A percentile compares a stretch with the other conserved stretches of the same genome.
Conservation (phyloP, 352 stramenopile species). For the Pythium rishiriense region DNA sequence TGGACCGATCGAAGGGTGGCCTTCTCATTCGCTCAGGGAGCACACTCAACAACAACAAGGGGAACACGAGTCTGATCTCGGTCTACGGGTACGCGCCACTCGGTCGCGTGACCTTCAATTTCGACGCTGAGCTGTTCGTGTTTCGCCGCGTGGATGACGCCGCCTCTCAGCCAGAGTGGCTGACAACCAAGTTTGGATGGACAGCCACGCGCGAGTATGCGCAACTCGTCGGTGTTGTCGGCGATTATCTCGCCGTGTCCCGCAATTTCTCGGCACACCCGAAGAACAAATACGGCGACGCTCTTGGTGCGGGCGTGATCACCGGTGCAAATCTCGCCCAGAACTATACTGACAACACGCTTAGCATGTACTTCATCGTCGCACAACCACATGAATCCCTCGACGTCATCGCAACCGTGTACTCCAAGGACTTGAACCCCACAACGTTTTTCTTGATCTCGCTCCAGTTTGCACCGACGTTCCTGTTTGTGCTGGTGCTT, state of each 20-base stretch:
- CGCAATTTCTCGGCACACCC: conserved; percentile 58
- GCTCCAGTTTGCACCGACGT: conserved; percentile 51
- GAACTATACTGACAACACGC: conserved; percentile 52
- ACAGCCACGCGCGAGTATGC: conserved; percentile 61
- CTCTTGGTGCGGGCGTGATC: conserved; percentile 51
- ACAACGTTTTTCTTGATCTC: conserved; percentile 55
- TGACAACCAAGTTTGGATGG: conserved; percentile 64
- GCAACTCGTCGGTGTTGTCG: conserved; percentile 54
- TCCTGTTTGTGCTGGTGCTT: conserved; percentile 48
- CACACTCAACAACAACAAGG: conserved; percentile 76
- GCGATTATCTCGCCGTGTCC: conserved; percentile 61
- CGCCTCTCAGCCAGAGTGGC: conserved; percentile 61
- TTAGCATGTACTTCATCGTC: conserved; percentile 87
- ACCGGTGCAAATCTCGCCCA: conserved; percentile 59
- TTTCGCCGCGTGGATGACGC: conserved; percentile 64
- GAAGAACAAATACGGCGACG: conserved; percentile 79
- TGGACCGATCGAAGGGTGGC: conserved; percentile 61
- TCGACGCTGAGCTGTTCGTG: conserved; percentile 68
- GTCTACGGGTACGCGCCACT: conserved; percentile 62
- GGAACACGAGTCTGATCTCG: conserved; percentile 51
- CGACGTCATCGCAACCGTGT: conserved; percentile 52
- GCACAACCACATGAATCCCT: conserved; percentile 59
- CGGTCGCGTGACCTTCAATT: conserved; percentile 75
- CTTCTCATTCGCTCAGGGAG: conserved; percentile 66
- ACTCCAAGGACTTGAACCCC: conserved; percentile 82